phyloP scores from a whole-genome alignment of 108 stramenopile species.

The Schizochytrium sp. region DNA sequence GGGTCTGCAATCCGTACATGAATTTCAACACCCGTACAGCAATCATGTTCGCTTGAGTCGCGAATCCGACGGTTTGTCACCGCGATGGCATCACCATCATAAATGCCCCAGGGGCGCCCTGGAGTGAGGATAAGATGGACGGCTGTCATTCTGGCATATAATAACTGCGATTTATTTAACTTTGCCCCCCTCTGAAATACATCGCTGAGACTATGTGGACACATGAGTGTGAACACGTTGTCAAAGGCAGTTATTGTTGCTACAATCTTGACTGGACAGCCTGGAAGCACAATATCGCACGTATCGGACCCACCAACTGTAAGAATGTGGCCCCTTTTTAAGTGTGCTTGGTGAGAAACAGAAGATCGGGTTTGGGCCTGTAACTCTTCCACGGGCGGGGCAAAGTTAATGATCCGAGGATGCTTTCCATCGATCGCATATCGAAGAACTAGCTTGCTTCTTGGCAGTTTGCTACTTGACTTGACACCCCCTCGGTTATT shows the following conservation, averaged over 20 bases:
- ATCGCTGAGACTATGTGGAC: conserved; percentile 28
- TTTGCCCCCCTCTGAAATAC: conserved; percentile 12
- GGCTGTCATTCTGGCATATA: conserved; percentile 13
- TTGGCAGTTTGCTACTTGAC: not conserved
- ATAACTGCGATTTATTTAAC: conserved; percentile 33
- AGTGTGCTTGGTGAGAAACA: not conserved
- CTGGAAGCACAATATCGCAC: conserved; percentile 49
- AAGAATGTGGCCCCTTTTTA: not conserved
- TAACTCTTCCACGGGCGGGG: not conserved
- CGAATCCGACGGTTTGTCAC: not conserved
- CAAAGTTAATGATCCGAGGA: not conserved
- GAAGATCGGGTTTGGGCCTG: not conserved
- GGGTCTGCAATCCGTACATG: conserved; percentile 13
- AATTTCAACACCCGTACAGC: conserved; percentile 32
- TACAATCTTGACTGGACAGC: conserved; percentile 26
- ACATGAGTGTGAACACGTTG: conserved; percentile 29
- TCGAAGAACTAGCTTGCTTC: not conserved
- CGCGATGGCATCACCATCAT: conserved; percentile 31
- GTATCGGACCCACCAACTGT: not conserved
- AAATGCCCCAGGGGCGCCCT: not conserved
- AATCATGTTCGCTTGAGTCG: conserved; percentile 1
- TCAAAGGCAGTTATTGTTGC: conserved; percentile 52
- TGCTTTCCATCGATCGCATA: not conserved
- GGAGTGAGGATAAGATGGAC: not conserved
- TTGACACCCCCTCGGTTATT: not conserved